Conservation (phyloP, 2,329 filamentous ascomycete genomes). For the Apiospora phragmitis region DNA sequence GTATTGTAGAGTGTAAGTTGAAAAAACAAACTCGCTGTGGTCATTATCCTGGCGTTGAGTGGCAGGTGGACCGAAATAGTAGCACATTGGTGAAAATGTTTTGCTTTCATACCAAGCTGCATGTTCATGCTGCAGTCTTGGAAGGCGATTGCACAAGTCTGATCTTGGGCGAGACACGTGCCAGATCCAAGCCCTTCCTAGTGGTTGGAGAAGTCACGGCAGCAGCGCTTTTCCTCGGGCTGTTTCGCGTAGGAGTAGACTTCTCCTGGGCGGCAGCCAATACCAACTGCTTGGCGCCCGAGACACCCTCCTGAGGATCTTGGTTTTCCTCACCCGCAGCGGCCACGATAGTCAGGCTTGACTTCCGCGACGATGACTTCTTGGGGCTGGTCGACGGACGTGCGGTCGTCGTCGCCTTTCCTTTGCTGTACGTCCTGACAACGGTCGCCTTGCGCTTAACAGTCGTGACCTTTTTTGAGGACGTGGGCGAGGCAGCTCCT, state of each 20-base stretch:
- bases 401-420: not conserved
- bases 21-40: not conserved
- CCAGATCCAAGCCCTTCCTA: constrained; percentile 27
- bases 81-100: not conserved
- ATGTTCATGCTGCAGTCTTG: not conserved
- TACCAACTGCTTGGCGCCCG: constrained; percentile 13
- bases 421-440: constrained; percentile 32
- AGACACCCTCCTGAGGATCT: constrained; percentile 10
- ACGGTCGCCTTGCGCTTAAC: constrained; percentile 27
- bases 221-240: constrained; percentile 16
- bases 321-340: constrained; percentile 16
- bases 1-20: not conserved
- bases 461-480: constrained; percentile 23
- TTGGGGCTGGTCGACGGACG: constrained; percentile 16
- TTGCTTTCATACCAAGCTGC: not conserved
- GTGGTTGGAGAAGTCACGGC: constrained; percentile 16
- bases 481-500: constrained; percentile 18
- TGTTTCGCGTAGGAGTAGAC: constrained; percentile 8
- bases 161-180: constrained; percentile 34
- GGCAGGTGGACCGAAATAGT: not conserved
- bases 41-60: not conserved
- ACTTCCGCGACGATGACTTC: constrained; percentile 21
- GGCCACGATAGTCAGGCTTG: constrained; percentile 26
- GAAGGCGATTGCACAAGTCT: constrained; percentile 30
- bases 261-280: not conserved